Base-by-base conservation (phyloP, 2,329 filamentous ascomycete species). In the Hypoxylon sp. region DNA sequence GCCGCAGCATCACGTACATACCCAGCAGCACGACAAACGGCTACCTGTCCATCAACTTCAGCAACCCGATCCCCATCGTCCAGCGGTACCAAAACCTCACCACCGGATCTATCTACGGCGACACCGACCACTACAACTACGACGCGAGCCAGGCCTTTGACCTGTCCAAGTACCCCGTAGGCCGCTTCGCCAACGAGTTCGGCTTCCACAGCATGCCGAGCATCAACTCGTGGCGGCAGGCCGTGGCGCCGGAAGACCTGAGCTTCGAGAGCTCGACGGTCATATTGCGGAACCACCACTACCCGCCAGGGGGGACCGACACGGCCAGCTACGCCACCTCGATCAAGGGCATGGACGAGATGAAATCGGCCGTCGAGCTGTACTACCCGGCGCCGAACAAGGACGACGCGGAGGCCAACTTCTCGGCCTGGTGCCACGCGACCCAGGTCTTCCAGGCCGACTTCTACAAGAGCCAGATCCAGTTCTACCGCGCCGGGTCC, bases 401-500 rank as follows among this genome's bases (percentile, higher is more conserved):
- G 60, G 69, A 74, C 0, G 78, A 87, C 58, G 62, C 79, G 0
- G 58, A 82, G 0, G 83, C 80, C 11, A 87, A 88, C 63, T 88
- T 88, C 69, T 81, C 79, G 2, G 78, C 83, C 2, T 88, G 85
- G 85, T 84, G 80, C 55, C 81, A 83, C 55, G 79, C 83, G 0
- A 88, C 85, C 0, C 85, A 88, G 67, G 76, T 87, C 8, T 88
- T 87, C 74, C 85, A 88, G 67, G 84, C 85, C 2, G 84, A 87
- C 61, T 82, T 83, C 69, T 87, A 88, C 70, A 81, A 79, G 35
- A 78, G 75, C 2, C 79, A 88, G 69, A 87, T 88, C 13, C 77
- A 83, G 49, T 87, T 83, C 71, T 88, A 88, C 66, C 79, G 85
- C 4, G 75, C 81, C 4, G 85, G 85, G 0, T 84, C 81, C 33